Conservation (phyloP, 1,284 basidiomycete species). For the Puccinia hordei region DNA sequence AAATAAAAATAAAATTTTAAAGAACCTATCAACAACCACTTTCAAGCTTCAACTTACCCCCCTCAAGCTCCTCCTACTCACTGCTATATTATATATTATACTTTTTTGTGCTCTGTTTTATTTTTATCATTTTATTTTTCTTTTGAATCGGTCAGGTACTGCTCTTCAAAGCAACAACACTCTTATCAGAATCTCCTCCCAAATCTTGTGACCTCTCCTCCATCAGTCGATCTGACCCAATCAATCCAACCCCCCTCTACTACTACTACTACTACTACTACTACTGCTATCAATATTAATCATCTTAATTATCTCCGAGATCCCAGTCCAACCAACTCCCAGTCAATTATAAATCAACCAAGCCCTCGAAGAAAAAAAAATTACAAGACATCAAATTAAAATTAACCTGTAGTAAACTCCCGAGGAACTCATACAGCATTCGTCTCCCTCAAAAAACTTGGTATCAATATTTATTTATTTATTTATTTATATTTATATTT, state of each 20-base stretch:
- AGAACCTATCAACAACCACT: not conserved
- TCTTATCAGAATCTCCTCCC: not conserved
- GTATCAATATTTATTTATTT: too few species aligned
- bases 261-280: not conserved
- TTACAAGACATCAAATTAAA: not conserved
- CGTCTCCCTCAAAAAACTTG: not conserved
- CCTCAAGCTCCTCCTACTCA: too few species aligned
- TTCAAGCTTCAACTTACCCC: not conserved
- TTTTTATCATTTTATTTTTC: not conserved
- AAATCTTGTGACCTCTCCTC: not conserved
- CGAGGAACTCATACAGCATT: not conserved
- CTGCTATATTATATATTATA: too few species aligned
- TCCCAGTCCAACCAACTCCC: not conserved
- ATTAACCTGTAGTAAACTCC: not conserved
- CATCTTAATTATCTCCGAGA: not conserved
- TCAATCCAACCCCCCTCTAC: not conserved
- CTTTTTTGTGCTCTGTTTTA: too few species aligned
- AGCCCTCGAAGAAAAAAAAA: not conserved
- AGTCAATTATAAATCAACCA: not conserved
- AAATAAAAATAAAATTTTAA: too few species aligned
- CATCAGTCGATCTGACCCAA: slow-evolving; percentile 4
- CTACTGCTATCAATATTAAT: not conserved
- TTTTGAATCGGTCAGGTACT: slow-evolving; percentile 8
- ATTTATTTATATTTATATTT: too few species aligned
- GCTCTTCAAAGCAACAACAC: not conserved